Base-by-base conservation (phyloP, 2,329 filamentous ascomycete genomes). In the Arthrobotrys pseudoclavata region DNA sequence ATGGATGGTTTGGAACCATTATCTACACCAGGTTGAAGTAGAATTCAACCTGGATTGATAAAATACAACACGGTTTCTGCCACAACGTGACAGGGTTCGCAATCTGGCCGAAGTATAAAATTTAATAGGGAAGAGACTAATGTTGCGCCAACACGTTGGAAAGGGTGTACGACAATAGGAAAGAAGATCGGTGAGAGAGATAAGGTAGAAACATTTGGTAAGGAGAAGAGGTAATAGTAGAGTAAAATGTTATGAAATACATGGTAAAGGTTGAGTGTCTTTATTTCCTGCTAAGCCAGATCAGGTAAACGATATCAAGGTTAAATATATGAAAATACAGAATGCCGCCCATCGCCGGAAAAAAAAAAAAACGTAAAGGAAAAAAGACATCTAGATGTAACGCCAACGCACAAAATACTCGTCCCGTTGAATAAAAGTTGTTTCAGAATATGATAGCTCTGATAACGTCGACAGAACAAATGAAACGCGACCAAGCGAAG, bases 391-490 rank as follows among this genome's bases (percentile, higher is more conserved):
- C 72, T 76, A 76, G 66, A 76, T 66, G 55, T 55, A 69, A 76
- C 72, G 72, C 72, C 72, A 67, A 69, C 72, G 45, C 66, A 62
- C n/a, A 67, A 69, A 64, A 48, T 34, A 63, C n/a, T 45, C 26
- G 60, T 72, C 69, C 48, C 50, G 34, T 66, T 60, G 69, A 72
- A 72, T 60, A 47, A 47, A 50, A 47, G 50, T 26, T 61, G 48
- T 50, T 64, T 64, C 55, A 57, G 37, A 50, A 68, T 55, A 47
- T 53, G 68, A 42, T 64, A 64, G 71, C 64, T 52, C 70, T 61
- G 71, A 69, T 69, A 66, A 68, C 66, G 72, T 70, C 72, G 66
- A 70, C 66, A 70, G 66, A 69, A 76, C 72, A 76, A 76, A 76
- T 76, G 50, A 76, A 72, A 60, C 55, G n/a, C 50, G 26, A 52